phyloP scores from a whole-genome alignment of 2,329 filamentous ascomycete genomes.

The Stemphylium vesicarium region DNA sequence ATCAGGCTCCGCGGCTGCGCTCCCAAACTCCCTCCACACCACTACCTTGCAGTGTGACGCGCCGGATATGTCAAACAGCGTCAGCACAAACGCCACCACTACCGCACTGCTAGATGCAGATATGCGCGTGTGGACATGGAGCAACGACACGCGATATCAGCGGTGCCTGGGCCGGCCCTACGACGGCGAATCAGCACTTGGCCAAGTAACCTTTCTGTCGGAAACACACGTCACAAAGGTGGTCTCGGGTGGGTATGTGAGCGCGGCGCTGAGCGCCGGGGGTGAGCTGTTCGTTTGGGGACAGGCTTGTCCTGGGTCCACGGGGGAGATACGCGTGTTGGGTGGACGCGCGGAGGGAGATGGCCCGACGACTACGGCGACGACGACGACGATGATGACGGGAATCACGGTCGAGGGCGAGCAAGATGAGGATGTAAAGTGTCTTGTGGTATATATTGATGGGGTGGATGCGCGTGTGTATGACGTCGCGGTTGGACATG shows the following conservation, averaged over 20 bases:
- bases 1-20: not conserved
- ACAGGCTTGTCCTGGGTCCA: constrained; percentile 31
- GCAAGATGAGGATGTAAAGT: constrained; percentile 40
- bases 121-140: constrained; percentile 30
- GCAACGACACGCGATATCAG: constrained; percentile 32
- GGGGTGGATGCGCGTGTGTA: constrained; percentile 24
- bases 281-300: constrained; percentile 46
- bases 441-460: constrained; percentile 27
- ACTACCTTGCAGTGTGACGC: not conserved
- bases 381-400: not conserved
- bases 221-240: constrained; percentile 32
- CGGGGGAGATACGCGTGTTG: constrained; percentile 26
- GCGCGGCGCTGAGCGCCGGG: constrained; percentile 37
- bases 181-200: constrained; percentile 5
- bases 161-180: constrained; percentile 30
- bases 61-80: not conserved
- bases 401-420: constrained; percentile 13
- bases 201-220: constrained; percentile 34
- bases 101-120: constrained; percentile 9
- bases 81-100: not conserved
- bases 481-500: constrained; percentile 38
- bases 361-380: no score
- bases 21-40: not conserved
- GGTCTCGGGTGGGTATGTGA: constrained; percentile 41
- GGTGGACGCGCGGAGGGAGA: not conserved